Conservation (phyloP, 345 rosid genomes). For the Noccaea bulbosa region DNA sequence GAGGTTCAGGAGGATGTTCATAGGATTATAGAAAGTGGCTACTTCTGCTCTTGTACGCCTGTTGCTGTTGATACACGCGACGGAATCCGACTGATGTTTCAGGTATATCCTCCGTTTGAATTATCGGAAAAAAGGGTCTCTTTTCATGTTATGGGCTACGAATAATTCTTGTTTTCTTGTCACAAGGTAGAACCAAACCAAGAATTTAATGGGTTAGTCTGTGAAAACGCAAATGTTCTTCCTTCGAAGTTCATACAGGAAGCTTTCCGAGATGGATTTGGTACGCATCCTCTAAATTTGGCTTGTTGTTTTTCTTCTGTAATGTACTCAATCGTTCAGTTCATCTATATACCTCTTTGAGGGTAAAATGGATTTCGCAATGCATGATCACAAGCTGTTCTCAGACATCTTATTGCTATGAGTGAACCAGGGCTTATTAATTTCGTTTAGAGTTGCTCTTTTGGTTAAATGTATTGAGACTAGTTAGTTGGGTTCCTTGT, state of each 20-base stretch:
- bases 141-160: constrained; percentile 18
- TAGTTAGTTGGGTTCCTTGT: constrained; percentile 14
- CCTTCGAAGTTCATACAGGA: constrained; percentile 82
- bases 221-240: constrained; percentile 97
- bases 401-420: neutral
- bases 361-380: neutral
- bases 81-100: constrained; percentile 87
- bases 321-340: neutral
- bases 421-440: constrained; percentile 10
- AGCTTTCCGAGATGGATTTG: constrained; percentile 72
- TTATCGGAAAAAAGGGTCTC: neutral
- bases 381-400: neutral
- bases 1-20: constrained; percentile 98
- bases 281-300: constrained; percentile 50
- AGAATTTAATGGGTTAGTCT: constrained; percentile 84
- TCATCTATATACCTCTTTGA: neutral
- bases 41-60: constrained; percentile 86
- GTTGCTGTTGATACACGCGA: constrained; percentile 93
- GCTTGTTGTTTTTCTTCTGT: constrained; percentile 9
- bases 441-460: constrained; percentile 4
- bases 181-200: constrained; percentile 98
- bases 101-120: constrained; percentile 48
- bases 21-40: constrained; percentile 84
- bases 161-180: constrained; percentile 51
- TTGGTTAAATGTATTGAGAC: constrained; percentile 21